Evolutionary conservation across 2,329 filamentous ascomycete genomes (phyloP).

Genomic region (Penicillium sp.): DNA sequence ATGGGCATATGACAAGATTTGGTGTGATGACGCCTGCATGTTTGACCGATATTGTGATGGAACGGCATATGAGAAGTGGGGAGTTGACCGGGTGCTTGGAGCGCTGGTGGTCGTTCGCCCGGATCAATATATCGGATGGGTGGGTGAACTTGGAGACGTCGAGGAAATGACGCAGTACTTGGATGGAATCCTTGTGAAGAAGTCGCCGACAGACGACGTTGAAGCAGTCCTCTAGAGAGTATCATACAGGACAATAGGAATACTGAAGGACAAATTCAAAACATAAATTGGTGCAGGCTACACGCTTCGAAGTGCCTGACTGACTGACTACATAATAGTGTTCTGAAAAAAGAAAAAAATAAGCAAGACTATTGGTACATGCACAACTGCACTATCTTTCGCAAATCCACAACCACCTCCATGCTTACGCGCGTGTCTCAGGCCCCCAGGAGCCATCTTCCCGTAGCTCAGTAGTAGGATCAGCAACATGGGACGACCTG

Average conservation of each 20-base stretch:
- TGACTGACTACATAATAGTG: neutral
- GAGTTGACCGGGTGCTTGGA: constrained; percentile 23
- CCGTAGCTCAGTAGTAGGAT: constrained; percentile 10
- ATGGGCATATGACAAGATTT: constrained; percentile 58
- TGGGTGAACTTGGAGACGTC: constrained; percentile 26
- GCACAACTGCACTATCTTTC: neutral
- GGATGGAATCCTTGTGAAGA: constrained; percentile 20
- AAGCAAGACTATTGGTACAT: neutral
- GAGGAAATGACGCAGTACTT: constrained; percentile 23
- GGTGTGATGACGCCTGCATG: constrained; percentile 48
- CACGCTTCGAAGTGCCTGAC: too few species aligned
- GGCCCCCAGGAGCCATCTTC: constrained; percentile 13
- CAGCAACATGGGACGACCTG: constrained; percentile 17
- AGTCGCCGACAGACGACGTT: neutral
- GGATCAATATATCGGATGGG: constrained; percentile 32
- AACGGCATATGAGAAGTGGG: constrained; percentile 29
- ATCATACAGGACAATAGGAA: neutral
- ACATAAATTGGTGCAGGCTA: neutral
- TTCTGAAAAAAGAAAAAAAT: too few species aligned
- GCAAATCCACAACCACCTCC: neutral
- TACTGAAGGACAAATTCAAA: neutral
- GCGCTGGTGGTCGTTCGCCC: constrained; percentile 25
- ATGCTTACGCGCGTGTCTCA: constrained; percentile 1
- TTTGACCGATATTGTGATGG: constrained; percentile 27
- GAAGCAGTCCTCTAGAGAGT: neutral